Base-by-base conservation (phyloP, 768 basidiomycete species). In the Austroboletus eburneus region DNA sequence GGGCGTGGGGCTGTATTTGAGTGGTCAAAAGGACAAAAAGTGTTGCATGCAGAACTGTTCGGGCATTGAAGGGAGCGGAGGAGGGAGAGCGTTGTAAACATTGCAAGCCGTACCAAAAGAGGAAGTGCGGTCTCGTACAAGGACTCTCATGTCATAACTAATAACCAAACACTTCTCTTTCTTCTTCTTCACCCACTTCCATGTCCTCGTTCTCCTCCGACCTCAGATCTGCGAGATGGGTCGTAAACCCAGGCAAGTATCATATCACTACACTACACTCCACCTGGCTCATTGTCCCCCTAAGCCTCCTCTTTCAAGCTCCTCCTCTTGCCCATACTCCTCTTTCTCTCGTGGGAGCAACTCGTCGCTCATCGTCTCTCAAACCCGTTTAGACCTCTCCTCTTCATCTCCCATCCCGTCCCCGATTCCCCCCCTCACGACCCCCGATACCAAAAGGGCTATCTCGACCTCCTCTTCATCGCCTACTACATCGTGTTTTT, bases 401-500 rank as follows among this genome's bases (percentile, higher is more conserved):
- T 98, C 53, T 78, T 87, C 54, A 72, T 93, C 45, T 85, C 89
- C 12, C 70, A 87, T 52, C 76, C 56, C n/a, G 48, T 87, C 24
- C 69, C 79, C 9, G 66, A 67, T 3, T 77, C 82, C 0, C 61
- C 74, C 5, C 67, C 70, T 6, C 74, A 76, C 0, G 78, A 83
- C 52, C 76, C 78, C 0, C 77, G 77, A 25, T 91, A 88, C 58
- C 70, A 70, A 32, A 97, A 92, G 68, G 78, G 78, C 14, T 86
- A 75, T 55, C 67, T 78, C 49, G 95, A 98, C 61, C 51, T 92
- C 9, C 59, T 76, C 14, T 99, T 99, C 69, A 56, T 97, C 38
- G 74, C 75, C 3, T 94, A 90, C 67, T 73, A 94, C 60, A 73
- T 97, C 65, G 70, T 98, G 41, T 81, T 95, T 57, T 98, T 86